A percentile compares a stretch with the other conserved stretches of the same genome.
Conservation (phyloP, 75 land plant species). For the Sequoiadendron giganteum region DNA sequence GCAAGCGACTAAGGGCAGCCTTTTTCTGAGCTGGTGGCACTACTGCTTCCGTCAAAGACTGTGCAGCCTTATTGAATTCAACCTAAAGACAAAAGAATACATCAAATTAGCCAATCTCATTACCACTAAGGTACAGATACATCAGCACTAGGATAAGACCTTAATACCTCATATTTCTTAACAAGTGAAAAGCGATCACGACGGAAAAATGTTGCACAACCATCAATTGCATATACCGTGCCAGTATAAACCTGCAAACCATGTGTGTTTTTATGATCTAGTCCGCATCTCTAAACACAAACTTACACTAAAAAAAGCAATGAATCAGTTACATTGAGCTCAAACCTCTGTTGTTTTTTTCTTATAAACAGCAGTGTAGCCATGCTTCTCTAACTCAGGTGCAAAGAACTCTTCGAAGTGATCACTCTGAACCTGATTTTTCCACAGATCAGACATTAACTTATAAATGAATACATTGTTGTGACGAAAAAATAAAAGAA, state of each 20-base stretch:
- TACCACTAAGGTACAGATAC: not conserved
- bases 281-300: not conserved
- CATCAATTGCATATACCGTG: constrained; percentile 69
- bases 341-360: constrained; percentile 85
- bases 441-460: not conserved
- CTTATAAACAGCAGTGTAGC: constrained; percentile 87
- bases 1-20: constrained; percentile 73
- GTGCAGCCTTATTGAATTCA: constrained; percentile 99
- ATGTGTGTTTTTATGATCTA: not conserved
- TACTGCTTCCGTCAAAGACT: constrained; percentile 80
- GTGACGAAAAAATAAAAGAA: not conserved
- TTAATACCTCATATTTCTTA: constrained; percentile 95
- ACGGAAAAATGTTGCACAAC: constrained; percentile 98
- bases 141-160: not conserved
- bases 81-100: constrained; percentile 49
- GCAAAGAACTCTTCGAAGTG: constrained; percentile 93
- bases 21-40: constrained; percentile 74
- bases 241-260: constrained; percentile 76
- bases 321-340: not conserved
- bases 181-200: constrained; percentile 88
- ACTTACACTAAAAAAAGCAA: not conserved
- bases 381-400: constrained; percentile 96
- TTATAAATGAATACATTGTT: not conserved
- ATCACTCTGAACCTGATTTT: constrained; percentile 81
- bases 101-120: not conserved